These are phyloP conservation scores for Wickerhamiella nectarea DNA, from an alignment of 805 yeast species.

Conservation along the genomic window DNA sequence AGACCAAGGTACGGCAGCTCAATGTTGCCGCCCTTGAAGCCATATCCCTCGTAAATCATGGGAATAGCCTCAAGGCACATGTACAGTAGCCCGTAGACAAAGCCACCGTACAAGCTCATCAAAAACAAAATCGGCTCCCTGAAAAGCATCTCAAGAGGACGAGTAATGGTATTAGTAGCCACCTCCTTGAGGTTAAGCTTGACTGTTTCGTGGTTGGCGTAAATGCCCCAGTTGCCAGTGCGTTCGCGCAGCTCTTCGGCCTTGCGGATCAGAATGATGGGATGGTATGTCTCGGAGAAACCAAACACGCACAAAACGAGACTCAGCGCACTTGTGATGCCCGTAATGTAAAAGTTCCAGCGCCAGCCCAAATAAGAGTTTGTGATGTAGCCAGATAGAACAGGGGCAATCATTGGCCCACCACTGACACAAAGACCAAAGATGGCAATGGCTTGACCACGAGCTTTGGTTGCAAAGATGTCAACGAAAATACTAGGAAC, in stretches of 20 bases:
- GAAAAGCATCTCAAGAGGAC: conserved; percentile 26
- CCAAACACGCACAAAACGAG: conserved; percentile 32
- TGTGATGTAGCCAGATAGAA: conserved; percentile 58
- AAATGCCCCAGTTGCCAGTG: conserved; percentile 74
- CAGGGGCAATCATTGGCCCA: conserved; percentile 77
- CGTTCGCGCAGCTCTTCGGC: conserved; percentile 48
- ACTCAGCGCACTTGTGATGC: conserved; percentile 41
- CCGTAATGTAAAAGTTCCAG: conserved; percentile 64
- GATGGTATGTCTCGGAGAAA: conserved; percentile 58
- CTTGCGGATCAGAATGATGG: conserved; percentile 46
- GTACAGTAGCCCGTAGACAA: conserved; percentile 31
- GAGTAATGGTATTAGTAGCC: conserved; percentile 23
- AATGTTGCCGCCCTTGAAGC: conserved; percentile 46
- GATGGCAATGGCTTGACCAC: conserved; percentile 65
- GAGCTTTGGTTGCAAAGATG: conserved; percentile 45
- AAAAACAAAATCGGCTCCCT: conserved; percentile 29
- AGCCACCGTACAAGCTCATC: conserved; percentile 28
- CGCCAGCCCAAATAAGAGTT: conserved; percentile 61
- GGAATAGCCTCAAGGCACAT: conserved; percentile 30
- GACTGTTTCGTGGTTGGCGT: conserved; percentile 43
- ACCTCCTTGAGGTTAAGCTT: conserved; percentile 29
- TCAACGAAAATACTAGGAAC: conserved; percentile 83
- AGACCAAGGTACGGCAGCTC: conserved; percentile 74
- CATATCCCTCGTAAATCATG: conserved; percentile 35
- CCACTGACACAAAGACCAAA: conserved; percentile 62